Percentiles rank a stretch among this genome's conserved stretches.
phyloP scores from a whole-genome alignment of 2,329 filamentous ascomycete genomes.

The Intubia oerlemansii region DNA sequence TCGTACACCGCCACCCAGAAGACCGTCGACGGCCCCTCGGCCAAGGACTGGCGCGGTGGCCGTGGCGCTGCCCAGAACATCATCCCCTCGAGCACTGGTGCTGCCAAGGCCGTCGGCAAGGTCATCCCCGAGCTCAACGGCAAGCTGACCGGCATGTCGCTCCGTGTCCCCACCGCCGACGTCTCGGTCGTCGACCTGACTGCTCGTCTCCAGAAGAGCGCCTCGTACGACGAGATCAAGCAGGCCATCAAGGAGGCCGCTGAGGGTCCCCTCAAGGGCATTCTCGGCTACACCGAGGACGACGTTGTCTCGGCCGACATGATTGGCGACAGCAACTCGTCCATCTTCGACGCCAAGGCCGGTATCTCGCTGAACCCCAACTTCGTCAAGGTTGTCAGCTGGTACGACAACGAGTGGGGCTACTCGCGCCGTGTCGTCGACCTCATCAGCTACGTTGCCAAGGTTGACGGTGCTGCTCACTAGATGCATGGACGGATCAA shows the following conservation, averaged over 20 bases:
- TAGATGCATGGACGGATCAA: no score
- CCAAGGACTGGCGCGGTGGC: conserved; percentile 99
- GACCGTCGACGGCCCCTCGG: conserved; percentile 93
- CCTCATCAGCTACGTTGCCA: conserved; percentile 58
- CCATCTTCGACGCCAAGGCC: conserved; percentile 98
- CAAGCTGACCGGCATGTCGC: conserved; percentile 99
- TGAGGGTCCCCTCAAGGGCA: conserved; percentile 67
- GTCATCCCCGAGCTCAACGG: conserved; percentile 95
- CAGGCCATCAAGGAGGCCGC: conserved; percentile 69
- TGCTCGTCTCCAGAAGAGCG: conserved; percentile 77
- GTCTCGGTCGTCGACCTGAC: conserved; percentile 98
- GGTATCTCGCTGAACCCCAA: conserved; percentile 96
- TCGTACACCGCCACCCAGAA: conserved; percentile 99
- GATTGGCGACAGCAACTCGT: conserved; percentile 81
- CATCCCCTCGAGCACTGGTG: conserved; percentile 97
- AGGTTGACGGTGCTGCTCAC: conserved; percentile 46
- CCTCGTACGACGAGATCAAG: conserved; percentile 86
- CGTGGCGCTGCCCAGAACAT: conserved; percentile 99
- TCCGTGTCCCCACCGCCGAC: conserved; percentile 97
- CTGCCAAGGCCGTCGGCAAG: conserved; percentile 99
- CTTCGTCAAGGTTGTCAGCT: conserved; percentile 96
- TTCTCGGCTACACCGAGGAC: conserved; percentile 91
- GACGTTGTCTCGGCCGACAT: conserved; percentile 87
- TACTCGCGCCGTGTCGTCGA: conserved; percentile 92
- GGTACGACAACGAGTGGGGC: conserved; percentile 99